A percentile compares a stretch with the other conserved stretches of the same genome.
Evolutionary conservation across 768 basidiomycete genomes (phyloP).

Genomic region (Russula emetica): DNA sequence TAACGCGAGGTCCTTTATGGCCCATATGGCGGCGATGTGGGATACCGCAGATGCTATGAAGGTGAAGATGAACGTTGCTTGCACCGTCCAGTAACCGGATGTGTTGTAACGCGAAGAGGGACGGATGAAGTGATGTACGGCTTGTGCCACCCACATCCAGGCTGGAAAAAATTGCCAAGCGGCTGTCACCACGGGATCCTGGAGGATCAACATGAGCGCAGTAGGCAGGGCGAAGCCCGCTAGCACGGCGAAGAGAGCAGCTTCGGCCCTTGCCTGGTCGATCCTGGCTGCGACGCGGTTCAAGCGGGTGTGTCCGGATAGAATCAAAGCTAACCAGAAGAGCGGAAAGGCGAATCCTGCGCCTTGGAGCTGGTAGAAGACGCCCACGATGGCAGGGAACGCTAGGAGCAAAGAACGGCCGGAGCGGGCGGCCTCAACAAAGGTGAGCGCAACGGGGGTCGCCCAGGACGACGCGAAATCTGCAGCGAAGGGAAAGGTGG

Average conservation of each 20-base stretch:
- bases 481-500: slow-evolving; percentile 7
- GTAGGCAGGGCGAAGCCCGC: slow-evolving; percentile 18
- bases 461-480: slow-evolving; percentile 19
- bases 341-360: slow-evolving; percentile 19
- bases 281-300: slow-evolving; percentile 9
- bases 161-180: slow-evolving; percentile 25
- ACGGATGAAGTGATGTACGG: slow-evolving; percentile 23
- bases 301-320: slow-evolving; percentile 20
- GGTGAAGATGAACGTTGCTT: slow-evolving; percentile 22
- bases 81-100: slow-evolving; percentile 24
- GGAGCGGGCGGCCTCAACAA: slow-evolving; percentile 24
- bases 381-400: slow-evolving; percentile 13
- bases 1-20: neutral
- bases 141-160: slow-evolving; percentile 18
- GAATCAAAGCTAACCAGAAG: slow-evolving; percentile 22
- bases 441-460: slow-evolving; percentile 17
- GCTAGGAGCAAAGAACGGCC: slow-evolving; percentile 12
- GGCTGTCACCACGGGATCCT: slow-evolving; percentile 24
- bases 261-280: slow-evolving; percentile 25
- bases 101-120: slow-evolving; percentile 17
- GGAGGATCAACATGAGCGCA: slow-evolving; percentile 14
- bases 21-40: slow-evolving; percentile 16
- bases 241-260: slow-evolving; percentile 22
- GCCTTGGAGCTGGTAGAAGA: slow-evolving; percentile 19
- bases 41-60: slow-evolving; percentile 18